Evolutionary conservation across 805 yeast species (phyloP).

Genomic region (Wickerhamiella sergipiensis): DNA sequence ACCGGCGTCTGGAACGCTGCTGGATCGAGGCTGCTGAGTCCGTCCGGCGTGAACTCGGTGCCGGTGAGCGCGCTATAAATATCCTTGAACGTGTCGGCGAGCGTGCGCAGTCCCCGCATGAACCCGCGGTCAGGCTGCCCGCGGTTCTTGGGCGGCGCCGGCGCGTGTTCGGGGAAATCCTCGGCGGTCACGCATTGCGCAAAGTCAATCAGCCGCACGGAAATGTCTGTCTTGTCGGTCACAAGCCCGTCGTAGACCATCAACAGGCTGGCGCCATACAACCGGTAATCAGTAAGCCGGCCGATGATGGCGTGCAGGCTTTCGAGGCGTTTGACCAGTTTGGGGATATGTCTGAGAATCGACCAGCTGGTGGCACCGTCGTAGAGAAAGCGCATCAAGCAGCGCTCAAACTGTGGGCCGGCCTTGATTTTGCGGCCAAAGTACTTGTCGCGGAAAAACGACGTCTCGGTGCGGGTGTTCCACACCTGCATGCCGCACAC

Average conservation of each 20-base stretch:
- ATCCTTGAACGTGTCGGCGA: slow-evolving; percentile 48
- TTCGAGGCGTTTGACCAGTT: slow-evolving; percentile 43
- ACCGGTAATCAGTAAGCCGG: slow-evolving; percentile 57
- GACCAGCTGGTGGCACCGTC: slow-evolving; percentile 53
- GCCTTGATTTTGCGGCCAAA: slow-evolving; percentile 67
- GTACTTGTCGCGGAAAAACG: slow-evolving; percentile 73
- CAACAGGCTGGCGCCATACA: slow-evolving; percentile 82
- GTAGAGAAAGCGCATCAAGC: slow-evolving; percentile 63
- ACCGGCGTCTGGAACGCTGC: slow-evolving; percentile 2
- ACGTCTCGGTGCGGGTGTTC: slow-evolving; percentile 34
- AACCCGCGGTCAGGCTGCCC: slow-evolving; percentile 67
- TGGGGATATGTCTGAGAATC: slow-evolving; percentile 52
- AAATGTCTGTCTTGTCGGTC: slow-evolving; percentile 16
- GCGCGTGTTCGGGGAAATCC: slow-evolving; percentile 31
- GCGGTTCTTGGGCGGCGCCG: slow-evolving; percentile 62
- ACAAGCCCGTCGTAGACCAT: slow-evolving; percentile 71
- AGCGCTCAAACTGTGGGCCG: slow-evolving; percentile 66
- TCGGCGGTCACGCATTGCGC: slow-evolving; percentile 79
- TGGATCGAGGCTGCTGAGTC: slow-evolving; percentile 7
- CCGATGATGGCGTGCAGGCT: slow-evolving; percentile 43
- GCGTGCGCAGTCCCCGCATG: slow-evolving; percentile 63
- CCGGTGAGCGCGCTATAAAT: slow-evolving; percentile 47
- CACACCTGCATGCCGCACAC: slow-evolving; percentile 92
- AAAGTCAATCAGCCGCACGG: slow-evolving; percentile 69
- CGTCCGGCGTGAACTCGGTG: slow-evolving; percentile 18